Conservation (phyloP, 2,329 filamentous ascomycete genomes). For the Ophiostoma ips region DNA sequence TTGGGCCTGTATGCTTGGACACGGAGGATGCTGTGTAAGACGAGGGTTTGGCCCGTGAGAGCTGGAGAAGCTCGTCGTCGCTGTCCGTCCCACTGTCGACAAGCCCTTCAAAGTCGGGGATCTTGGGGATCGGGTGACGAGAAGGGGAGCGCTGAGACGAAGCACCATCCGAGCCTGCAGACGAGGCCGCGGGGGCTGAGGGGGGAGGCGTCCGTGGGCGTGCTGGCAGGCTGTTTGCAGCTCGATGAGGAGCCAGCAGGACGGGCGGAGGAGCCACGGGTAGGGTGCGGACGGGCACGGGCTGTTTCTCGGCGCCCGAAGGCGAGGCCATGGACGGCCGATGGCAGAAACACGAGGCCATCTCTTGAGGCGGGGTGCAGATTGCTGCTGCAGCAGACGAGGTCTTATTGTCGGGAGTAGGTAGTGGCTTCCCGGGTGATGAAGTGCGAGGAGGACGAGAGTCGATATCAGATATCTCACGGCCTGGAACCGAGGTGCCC, state of each 20-base stretch:
- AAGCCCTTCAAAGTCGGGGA: slow-evolving; percentile 14
- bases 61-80: slow-evolving; percentile 22
- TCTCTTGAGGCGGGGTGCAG: not conserved
- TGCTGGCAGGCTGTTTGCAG: not conserved
- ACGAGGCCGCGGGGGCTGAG: not conserved
- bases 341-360: slow-evolving; percentile 14
- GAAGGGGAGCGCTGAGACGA: not conserved
- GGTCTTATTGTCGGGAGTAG: too few relatives aligned
- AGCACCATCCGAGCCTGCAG: not conserved
- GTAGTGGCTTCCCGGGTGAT: too few relatives aligned
- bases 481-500: not conserved
- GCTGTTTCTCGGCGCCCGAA: not conserved
- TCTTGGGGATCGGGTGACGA: slow-evolving; percentile 5
- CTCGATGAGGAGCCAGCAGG: not conserved
- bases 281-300: not conserved
- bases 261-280: slow-evolving; percentile 4
- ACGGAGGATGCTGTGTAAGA: not conserved
- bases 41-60: not conserved
- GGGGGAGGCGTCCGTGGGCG: not conserved
- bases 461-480: not conserved
- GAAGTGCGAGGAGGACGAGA: not conserved
- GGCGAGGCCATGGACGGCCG: slow-evolving; percentile 2
- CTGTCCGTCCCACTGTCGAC: slow-evolving; percentile 27
- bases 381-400: too few relatives aligned
- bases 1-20: not conserved